These are phyloP conservation scores for Serendipita indica DNA, from an alignment of 768 basidiomycete species.

Conservation along the genomic window DNA sequence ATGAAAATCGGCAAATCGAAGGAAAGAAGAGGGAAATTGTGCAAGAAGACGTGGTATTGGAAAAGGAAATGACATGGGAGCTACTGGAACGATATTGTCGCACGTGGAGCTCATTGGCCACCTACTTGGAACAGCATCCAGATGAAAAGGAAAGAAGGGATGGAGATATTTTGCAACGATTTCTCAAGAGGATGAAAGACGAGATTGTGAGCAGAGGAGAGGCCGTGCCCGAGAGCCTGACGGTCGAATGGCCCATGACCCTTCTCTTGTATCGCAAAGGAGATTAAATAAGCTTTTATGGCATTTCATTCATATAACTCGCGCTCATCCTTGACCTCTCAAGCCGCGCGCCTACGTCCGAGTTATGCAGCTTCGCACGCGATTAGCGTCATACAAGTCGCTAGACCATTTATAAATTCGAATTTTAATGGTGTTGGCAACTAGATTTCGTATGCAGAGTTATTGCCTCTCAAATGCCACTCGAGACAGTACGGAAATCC, in stretches of 20 bases:
- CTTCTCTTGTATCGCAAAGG: background rate
- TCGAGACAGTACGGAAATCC: too few relatives aligned
- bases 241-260: background rate
- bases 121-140: constrained; percentile 48
- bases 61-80: constrained; percentile 46
- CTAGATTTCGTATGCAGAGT: too few relatives aligned
- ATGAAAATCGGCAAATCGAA: background rate
- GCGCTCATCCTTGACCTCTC: too few relatives aligned
- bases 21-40: background rate
- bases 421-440: too few relatives aligned
- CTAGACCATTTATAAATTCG: too few relatives aligned
- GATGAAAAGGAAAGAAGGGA: constrained; percentile 34
- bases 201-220: constrained; percentile 15
- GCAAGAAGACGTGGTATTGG: constrained; percentile 22
- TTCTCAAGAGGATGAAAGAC: constrained; percentile 40
- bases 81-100: constrained; percentile 52
- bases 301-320: too few relatives aligned
- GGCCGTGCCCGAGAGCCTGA: background rate
- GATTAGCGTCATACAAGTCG: too few relatives aligned
- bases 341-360: too few relatives aligned
- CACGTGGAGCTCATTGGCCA: constrained; percentile 56
- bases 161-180: constrained; percentile 50
- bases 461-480: too few relatives aligned
- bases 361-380: too few relatives aligned
- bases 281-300: too few relatives aligned